Evolutionary conservation across 345 rosid genomes (phyloP).

Genomic region (Noccaea bulbosa): DNA sequence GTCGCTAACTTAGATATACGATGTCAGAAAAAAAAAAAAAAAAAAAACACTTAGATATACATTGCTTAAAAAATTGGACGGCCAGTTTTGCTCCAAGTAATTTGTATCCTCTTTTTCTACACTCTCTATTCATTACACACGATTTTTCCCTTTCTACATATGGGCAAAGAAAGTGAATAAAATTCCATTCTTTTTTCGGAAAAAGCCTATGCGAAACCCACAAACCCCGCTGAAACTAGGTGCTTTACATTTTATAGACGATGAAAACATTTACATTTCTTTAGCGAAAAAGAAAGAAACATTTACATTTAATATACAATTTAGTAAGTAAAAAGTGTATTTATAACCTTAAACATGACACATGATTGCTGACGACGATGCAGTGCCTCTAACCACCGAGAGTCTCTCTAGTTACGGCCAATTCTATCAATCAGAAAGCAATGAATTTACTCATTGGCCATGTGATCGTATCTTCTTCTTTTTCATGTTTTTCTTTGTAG

Average conservation of each 20-base stretch:
- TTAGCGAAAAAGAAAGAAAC: too few relatives aligned
- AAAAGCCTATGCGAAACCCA: too few relatives aligned
- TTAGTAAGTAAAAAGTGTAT: too few relatives aligned
- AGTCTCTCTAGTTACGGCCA: background rate
- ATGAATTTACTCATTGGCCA: conserved; percentile 36
- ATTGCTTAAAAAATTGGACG: background rate
- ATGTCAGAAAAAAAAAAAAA: too few relatives aligned
- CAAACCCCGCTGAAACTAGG: too few relatives aligned
- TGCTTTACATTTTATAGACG: too few relatives aligned
- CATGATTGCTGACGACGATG: background rate
- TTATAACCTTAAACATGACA: too few relatives aligned
- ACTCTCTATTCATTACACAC: too few relatives aligned
- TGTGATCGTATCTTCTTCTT: conserved; percentile 37
- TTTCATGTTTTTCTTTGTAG: background rate
- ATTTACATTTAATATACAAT: too few relatives aligned
- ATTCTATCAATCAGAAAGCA: background rate
- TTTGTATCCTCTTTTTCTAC: background rate
- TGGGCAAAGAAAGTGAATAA: background rate
- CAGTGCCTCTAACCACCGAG: background rate
- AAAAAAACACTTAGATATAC: background rate
- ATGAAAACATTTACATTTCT: too few relatives aligned
- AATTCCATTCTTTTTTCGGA: too few relatives aligned
- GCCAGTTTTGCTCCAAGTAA: conserved; percentile 6
- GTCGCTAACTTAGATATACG: background rate
- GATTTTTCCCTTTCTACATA: too few relatives aligned